A percentile compares a stretch with the other conserved stretches of the same genome.
These are phyloP conservation scores for Hypholoma sublateritium DNA, from an alignment of 768 basidiomycete species.

Conservation along the genomic window DNA sequence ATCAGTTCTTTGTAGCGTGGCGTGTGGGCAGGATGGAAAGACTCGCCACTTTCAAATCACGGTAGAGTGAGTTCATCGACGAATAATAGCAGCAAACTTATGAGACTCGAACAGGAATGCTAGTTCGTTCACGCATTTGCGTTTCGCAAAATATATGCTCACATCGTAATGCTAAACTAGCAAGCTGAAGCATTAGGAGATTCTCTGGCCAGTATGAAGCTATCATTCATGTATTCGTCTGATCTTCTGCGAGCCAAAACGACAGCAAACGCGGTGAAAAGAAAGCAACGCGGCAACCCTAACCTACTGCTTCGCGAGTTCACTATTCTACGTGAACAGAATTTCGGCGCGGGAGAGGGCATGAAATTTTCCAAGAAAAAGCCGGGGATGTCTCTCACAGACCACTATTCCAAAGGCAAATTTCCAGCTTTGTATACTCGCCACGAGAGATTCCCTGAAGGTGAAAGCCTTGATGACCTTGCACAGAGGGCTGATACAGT, in stretches of 20 bases:
- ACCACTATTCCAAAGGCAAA: slow-evolving; percentile 50
- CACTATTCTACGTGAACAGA: slow-evolving; percentile 61
- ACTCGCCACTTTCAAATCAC: slow-evolving; percentile 73
- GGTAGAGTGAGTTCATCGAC: slow-evolving; percentile 39
- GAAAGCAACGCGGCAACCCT: slow-evolving; percentile 45
- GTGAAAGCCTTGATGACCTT: slow-evolving; percentile 72
- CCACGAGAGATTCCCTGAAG: slow-evolving; percentile 59
- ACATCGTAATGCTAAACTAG: slow-evolving; percentile 20
- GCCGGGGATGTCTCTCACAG: slow-evolving; percentile 35
- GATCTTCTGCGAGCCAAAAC: slow-evolving; percentile 61
- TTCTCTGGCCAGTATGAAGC: slow-evolving; percentile 43
- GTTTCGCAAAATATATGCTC: background rate
- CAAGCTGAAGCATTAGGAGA: slow-evolving; percentile 66
- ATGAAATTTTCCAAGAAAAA: slow-evolving; percentile 41
- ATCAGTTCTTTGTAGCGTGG: slow-evolving; percentile 13
- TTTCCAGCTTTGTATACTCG: slow-evolving; percentile 51
- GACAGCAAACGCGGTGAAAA: slow-evolving; percentile 58
- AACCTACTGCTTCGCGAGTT: slow-evolving; percentile 49
- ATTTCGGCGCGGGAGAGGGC: slow-evolving; percentile 73
- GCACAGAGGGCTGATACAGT: slow-evolving; percentile 50
- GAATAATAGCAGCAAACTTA: background rate
- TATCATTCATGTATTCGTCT: slow-evolving; percentile 65
- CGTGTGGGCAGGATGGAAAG: slow-evolving; percentile 76
- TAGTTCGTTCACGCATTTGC: slow-evolving; percentile 35
- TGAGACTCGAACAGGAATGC: slow-evolving; percentile 43